A percentile compares a stretch with the other conserved stretches of the same genome.
Conservation (phyloP, 257 asterid species). For the Hygrophila difformis region DNA sequence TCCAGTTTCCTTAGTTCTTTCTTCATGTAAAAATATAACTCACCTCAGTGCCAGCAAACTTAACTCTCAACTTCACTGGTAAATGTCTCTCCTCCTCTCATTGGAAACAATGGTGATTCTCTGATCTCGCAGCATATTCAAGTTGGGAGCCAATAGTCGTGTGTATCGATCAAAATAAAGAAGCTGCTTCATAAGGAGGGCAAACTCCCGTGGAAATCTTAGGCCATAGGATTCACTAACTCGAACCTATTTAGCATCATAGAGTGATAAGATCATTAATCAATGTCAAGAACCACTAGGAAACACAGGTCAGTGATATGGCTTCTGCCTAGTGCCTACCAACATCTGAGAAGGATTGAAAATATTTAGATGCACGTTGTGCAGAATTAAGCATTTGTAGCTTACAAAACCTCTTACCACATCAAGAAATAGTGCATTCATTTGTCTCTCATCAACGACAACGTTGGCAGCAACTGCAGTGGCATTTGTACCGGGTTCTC, state of each 20-base stretch:
- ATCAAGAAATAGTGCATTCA: conserved; percentile 91
- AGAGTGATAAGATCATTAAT: not conserved
- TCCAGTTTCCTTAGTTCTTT: too few species aligned
- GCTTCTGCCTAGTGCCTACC: too few species aligned
- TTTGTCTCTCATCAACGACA: conserved; percentile 77
- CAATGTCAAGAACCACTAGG: conserved; percentile 8
- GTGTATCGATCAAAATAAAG: conserved; percentile 96
- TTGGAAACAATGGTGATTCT: conserved; percentile 71
- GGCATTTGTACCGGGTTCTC: conserved; percentile 58
- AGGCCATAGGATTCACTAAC: conserved; percentile 94
- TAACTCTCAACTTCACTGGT: not conserved
- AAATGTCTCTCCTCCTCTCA: conserved; percentile 13
- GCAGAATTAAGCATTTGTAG: not conserved
- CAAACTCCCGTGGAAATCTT: conserved; percentile 94
- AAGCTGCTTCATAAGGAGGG: conserved; percentile 91
- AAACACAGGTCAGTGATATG: conserved; percentile 1
- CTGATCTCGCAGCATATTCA: conserved; percentile 93
- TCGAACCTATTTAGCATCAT: conserved; percentile 46
- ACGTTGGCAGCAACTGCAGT: conserved; percentile 82
- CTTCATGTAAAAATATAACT: too few species aligned
- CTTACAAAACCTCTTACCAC: conserved; percentile 43
- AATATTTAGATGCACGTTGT: too few species aligned
- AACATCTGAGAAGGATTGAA: not conserved
- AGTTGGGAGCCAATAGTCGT: conserved; percentile 78
- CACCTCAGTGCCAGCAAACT: too few species aligned